Evolutionary conservation across 345 rosid species (phyloP), one percentile per base, ranked within the genome.

Genomic region (Kandelia obovata): DNA sequence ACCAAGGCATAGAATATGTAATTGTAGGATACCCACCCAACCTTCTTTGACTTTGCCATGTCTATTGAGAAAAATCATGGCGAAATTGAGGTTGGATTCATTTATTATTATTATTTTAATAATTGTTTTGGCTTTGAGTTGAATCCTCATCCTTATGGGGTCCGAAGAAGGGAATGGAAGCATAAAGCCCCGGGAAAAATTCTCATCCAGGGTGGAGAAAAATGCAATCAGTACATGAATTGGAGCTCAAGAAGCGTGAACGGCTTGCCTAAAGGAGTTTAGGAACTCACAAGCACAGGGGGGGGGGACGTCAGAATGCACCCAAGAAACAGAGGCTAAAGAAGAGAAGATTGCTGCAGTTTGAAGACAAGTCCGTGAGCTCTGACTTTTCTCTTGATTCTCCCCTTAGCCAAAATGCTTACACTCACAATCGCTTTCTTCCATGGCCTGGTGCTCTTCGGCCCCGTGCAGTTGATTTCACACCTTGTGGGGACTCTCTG

Each of bases 221-320:
- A 4, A n/a, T 16, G 43, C 28, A 21, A 27, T 63, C 13, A n/a
- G 26, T 25, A 17, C 19, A 32, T 26, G 26, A 7, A 55, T 20
- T 30, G 58, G 64, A 76, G 79, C 62, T 21, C 7, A 70, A 75
- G 71, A 65, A 65, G 60, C 63, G 56, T 13, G 60, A 66, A 58
- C 70, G 73, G 15, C 71, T 56, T 78, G 65, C 66, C 31, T 46
- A 20, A 66, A 70, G 74, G 59, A 52, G 49, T 74, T 74, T 28
- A 57, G 39, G 56, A 71, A 67, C 49, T 72, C 70, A 46, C 73
- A 71, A 66, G 78, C 72, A 16, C n/a, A 39, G 8, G 30, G 30
- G 30, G 30, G 68, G 67, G 27, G 73, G 67, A 32, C 78, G 66
- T 58, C 72, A 73, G 69, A 73, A 70, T 55, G 65, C 65, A 31